A percentile compares a stretch with the other conserved stretches of the same genome.
Evolutionary conservation across 2,329 filamentous ascomycete genomes (phyloP).

Genomic region (Alternaria sp.): DNA sequence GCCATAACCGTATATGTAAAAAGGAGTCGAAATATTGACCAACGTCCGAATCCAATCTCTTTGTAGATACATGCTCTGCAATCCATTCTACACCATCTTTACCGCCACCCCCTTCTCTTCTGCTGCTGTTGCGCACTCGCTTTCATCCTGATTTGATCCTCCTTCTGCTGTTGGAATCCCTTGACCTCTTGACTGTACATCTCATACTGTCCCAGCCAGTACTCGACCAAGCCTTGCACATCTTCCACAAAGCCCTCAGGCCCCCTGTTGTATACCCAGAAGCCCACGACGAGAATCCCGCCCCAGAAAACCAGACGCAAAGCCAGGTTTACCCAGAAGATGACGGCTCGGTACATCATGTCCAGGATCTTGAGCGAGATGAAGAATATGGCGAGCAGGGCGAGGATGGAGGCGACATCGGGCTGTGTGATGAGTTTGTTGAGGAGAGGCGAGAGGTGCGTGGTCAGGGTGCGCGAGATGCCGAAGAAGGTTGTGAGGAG

Average conservation of each 20-base stretch:
- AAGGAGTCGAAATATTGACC: not conserved
- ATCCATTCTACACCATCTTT: not conserved
- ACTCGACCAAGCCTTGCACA: conserved; percentile 48
- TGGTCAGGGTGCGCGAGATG: conserved; percentile 38
- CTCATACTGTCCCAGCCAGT: conserved; percentile 52
- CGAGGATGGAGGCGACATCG: conserved; percentile 61
- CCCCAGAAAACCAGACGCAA: conserved; percentile 72
- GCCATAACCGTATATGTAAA: conserved; percentile 1
- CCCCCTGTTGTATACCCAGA: conserved; percentile 69
- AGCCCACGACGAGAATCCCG: conserved; percentile 61
- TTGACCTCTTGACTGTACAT: conserved; percentile 45
- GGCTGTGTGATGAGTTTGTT: conserved; percentile 45
- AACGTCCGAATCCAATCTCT: not conserved
- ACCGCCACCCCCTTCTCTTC: conserved; percentile 25
- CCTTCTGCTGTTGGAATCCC: conserved; percentile 34
- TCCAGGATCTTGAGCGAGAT: conserved; percentile 71
- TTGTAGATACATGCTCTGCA: not conserved
- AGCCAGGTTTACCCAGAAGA: conserved; percentile 78
- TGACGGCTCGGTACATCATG: conserved; percentile 74
- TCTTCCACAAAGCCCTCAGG: conserved; percentile 72
- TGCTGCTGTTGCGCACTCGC: conserved; percentile 25
- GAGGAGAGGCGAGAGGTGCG: conserved; percentile 44
- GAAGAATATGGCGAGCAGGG: conserved; percentile 69
- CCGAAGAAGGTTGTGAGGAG: conserved; percentile 39
- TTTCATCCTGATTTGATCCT: conserved; percentile 37